Evolutionary conservation across 805 yeast species (phyloP).

Genomic region (Nakazawaea holstii): DNA sequence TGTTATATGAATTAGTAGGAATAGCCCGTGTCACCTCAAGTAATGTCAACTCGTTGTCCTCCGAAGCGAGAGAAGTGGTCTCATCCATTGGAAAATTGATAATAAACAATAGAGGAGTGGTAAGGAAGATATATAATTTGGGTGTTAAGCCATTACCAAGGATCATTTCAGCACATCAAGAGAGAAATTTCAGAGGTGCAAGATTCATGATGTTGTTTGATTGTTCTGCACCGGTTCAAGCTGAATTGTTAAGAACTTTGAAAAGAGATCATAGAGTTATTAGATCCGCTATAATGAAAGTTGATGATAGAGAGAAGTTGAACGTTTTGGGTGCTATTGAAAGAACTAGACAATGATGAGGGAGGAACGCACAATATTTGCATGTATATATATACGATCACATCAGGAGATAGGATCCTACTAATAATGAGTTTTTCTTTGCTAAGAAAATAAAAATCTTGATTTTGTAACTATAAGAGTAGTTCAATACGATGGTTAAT

Average conservation of each 20-base stretch:
- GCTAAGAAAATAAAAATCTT: too few relatives aligned
- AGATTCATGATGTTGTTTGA: constrained; percentile 87
- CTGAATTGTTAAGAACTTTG: constrained; percentile 74
- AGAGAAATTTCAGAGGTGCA: constrained; percentile 84
- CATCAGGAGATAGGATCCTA: not conserved
- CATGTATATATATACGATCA: not conserved
- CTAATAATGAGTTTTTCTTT: too few relatives aligned
- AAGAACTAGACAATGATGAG: constrained; percentile 24
- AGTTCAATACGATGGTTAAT: too few relatives aligned
- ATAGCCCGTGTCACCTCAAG: constrained; percentile 77
- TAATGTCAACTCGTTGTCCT: constrained; percentile 28
- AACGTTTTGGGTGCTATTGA: constrained; percentile 56
- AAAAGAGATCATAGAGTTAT: constrained; percentile 88
- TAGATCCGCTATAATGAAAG: constrained; percentile 67
- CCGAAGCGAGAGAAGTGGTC: constrained; percentile 51
- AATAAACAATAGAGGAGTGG: constrained; percentile 89
- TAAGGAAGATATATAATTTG: constrained; percentile 73
- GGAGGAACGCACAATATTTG: not conserved
- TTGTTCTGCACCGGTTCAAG: constrained; percentile 78
- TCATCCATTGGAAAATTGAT: constrained; percentile 76
- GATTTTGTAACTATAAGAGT: too few relatives aligned
- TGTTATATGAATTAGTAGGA: constrained; percentile 89
- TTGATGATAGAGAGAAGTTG: constrained; percentile 44
- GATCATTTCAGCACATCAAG: constrained; percentile 79
- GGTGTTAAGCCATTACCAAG: constrained; percentile 79